Evolutionary conservation across 176 grass and related monocot species (phyloP).

Genomic region (Oryza glumipatula): DNA sequence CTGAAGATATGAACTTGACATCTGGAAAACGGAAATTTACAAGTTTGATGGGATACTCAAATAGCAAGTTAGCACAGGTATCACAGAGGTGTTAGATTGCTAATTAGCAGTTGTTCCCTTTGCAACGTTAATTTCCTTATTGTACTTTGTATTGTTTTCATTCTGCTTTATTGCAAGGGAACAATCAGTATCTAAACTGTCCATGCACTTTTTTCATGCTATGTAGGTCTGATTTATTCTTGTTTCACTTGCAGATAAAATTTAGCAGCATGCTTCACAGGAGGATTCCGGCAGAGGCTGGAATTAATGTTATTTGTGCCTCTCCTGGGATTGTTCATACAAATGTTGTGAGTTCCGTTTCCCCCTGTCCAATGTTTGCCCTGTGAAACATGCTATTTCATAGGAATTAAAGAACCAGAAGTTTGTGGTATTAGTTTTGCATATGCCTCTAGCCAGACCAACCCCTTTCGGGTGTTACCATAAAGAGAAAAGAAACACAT

Average conservation of each 20-base stretch:
- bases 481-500: neutral
- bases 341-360: slow-evolving; percentile 84
- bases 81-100: neutral
- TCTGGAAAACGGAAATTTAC: slow-evolving; percentile 74
- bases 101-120: neutral
- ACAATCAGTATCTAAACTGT: neutral
- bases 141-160: neutral
- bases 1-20: slow-evolving; percentile 90
- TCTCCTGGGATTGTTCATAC: slow-evolving; percentile 92
- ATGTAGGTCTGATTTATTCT: slow-evolving; percentile 21
- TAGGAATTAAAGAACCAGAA: slow-evolving; percentile 1
- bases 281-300: slow-evolving; percentile 88
- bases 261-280: slow-evolving; percentile 98
- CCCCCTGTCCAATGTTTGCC: neutral
- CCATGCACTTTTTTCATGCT: slow-evolving; percentile 37
- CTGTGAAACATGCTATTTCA: slow-evolving; percentile 2
- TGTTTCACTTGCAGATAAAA: slow-evolving; percentile 62
- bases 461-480: neutral
- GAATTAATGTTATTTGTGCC: slow-evolving; percentile 62
- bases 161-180: neutral
- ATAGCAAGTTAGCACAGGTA: slow-evolving; percentile 98
- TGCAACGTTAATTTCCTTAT: slow-evolving; percentile 2
- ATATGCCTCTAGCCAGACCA: neutral
- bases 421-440: neutral
- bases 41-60: slow-evolving; percentile 87